Conservation (phyloP, 495 filamentous ascomycete species). For the Parachaetomium inaequale region DNA sequence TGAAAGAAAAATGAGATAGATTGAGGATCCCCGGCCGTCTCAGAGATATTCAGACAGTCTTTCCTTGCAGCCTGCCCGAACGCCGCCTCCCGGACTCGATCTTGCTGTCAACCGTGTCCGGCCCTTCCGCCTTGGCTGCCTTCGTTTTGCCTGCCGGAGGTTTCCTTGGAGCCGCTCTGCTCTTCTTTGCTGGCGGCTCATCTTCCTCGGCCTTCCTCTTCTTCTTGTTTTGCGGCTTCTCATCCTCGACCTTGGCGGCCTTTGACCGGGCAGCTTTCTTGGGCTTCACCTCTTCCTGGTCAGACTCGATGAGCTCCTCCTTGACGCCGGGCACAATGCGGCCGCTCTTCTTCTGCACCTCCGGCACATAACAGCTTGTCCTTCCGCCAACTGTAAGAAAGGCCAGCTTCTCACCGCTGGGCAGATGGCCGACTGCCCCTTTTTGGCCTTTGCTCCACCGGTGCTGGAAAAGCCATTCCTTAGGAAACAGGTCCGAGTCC, state of each 20-base stretch:
- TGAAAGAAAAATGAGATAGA: too few relatives aligned
- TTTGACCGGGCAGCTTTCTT: conserved; percentile 30
- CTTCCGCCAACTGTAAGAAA: conserved; percentile 84
- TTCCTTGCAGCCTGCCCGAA: conserved; percentile 34
- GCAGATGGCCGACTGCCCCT: conserved; percentile 59
- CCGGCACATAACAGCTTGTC: conserved; percentile 82
- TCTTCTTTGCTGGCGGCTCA: conserved; percentile 30
- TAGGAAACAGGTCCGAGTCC: conserved; percentile 78
- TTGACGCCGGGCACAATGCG: conserved; percentile 33
- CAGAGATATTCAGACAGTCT: neutral
- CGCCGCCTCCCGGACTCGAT: conserved; percentile 30
- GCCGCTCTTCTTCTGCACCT: conserved; percentile 73
- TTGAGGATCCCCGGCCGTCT: neutral
- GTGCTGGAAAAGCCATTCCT: conserved; percentile 88
- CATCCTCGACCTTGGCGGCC: conserved; percentile 9
- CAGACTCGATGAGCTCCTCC: conserved; percentile 32
- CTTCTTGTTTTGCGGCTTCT: conserved; percentile 14
- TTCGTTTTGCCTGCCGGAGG: neutral
- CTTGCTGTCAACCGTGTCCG: conserved; percentile 5
- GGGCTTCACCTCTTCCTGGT: conserved; percentile 24
- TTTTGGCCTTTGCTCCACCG: conserved; percentile 90
- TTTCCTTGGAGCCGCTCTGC: conserved; percentile 12
- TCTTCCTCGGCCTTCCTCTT: conserved; percentile 16
- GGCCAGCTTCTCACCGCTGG: conserved; percentile 77
- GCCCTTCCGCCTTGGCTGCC: conserved; percentile 15